Conservation (phyloP, 257 asterid species). For the Primulina eburnea region DNA sequence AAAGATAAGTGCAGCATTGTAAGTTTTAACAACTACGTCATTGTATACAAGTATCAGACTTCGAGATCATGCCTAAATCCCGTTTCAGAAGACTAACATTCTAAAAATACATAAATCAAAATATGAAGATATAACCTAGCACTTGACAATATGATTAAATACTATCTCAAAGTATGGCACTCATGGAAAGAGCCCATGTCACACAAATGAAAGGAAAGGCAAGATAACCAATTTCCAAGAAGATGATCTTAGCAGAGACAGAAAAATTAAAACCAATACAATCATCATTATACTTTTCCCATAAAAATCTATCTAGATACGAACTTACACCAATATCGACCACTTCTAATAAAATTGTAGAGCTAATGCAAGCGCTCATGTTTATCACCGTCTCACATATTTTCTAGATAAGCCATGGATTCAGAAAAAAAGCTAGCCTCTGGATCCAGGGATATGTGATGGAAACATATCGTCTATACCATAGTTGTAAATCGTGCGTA, state of each 20-base stretch:
- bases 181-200: neutral
- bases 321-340: too few species aligned
- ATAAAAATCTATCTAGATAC: neutral
- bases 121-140: too few species aligned
- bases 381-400: neutral
- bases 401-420: slow-evolving; percentile 2
- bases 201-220: neutral
- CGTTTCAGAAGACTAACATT: too few species aligned
- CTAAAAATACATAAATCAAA: too few species aligned
- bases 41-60: too few species aligned
- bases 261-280: neutral
- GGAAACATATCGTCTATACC: too few species aligned
- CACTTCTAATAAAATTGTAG: neutral
- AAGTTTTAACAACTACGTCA: too few species aligned
- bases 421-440: neutral
- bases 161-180: neutral
- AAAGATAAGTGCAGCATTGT: too few species aligned
- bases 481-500: too few species aligned
- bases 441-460: too few species aligned
- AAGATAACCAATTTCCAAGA: neutral
- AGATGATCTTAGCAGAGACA: neutral
- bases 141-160: too few species aligned
- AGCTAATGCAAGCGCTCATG: neutral
- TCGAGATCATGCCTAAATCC: too few species aligned
- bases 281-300: neutral